These are phyloP conservation scores for Hura crepitans DNA, from an alignment of 441 rosid species.

Conservation along the genomic window DNA sequence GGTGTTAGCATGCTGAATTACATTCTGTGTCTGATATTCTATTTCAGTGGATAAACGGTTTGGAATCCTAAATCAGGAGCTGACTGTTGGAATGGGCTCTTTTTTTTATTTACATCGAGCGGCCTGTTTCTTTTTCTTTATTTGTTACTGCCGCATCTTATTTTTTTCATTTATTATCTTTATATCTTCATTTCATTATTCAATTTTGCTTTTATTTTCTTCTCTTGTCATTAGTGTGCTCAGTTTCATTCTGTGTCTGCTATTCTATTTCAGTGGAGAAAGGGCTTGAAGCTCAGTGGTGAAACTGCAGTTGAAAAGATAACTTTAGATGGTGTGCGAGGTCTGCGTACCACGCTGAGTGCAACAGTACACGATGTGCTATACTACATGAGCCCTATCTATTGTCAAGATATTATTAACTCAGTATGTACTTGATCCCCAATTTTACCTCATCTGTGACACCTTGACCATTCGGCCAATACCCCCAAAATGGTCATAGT, in stretches of 20 bases:
- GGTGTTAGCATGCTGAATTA: no score
- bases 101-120: no score
- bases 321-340: constrained; percentile 93
- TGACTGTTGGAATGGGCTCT: no score
- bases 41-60: no score
- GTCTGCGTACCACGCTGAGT: constrained; percentile 79
- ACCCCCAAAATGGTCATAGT: no score
- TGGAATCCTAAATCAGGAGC: no score
- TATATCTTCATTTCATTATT: background rate
- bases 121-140: background rate
- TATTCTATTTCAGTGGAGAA: constrained; percentile 81
- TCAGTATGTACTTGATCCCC: constrained; percentile 47
- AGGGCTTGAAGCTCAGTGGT: constrained; percentile 94
- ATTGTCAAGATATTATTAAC: constrained; percentile 88
- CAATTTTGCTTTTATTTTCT: background rate
- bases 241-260: background rate
- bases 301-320: constrained; percentile 93
- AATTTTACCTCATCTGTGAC: constrained; percentile 10
- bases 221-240: background rate
- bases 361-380: constrained; percentile 98
- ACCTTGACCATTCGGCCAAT: no score
- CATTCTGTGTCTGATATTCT: no score
- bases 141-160: background rate
- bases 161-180: constrained; percentile 9
- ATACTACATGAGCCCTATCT: constrained; percentile 97